phyloP scores from a whole-genome alignment of 148 eudicot species.

The Camellia japonica region DNA sequence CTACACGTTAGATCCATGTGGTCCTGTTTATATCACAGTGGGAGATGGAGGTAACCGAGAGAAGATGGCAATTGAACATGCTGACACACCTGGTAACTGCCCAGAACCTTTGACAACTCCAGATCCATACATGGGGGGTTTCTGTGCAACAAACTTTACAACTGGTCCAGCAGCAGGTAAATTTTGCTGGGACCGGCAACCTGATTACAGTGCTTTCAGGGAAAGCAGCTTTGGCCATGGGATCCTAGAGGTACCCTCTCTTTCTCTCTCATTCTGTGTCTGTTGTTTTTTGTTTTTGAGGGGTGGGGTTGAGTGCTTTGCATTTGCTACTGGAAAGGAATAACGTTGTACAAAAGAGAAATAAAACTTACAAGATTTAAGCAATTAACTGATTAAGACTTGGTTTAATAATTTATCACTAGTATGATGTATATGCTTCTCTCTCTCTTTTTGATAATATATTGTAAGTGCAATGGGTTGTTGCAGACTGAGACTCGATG shows the following conservation, averaged over 20 bases:
- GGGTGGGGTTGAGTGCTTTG: neutral
- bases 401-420: neutral
- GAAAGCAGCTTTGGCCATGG: constrained; percentile 99
- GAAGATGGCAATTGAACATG: constrained; percentile 84
- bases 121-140: constrained; percentile 82
- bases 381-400: neutral
- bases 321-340: neutral
- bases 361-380: neutral
- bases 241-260: constrained; percentile 69
- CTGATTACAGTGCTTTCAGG: constrained; percentile 88
- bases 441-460: constrained; percentile 2
- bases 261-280: neutral
- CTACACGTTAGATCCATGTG: constrained; percentile 82
- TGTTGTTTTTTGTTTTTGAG: neutral
- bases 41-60: constrained; percentile 99
- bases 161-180: constrained; percentile 92
- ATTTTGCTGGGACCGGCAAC: constrained; percentile 96
- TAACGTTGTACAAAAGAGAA: neutral
- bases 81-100: constrained; percentile 84
- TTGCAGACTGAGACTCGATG: neutral
- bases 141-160: constrained; percentile 83
- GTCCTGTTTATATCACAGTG: constrained; percentile 70
- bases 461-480: neutral
- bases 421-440: neutral
- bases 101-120: constrained; percentile 85